phyloP scores from a whole-genome alignment of 2,329 filamentous ascomycete genomes.

The Apiospora marii region DNA sequence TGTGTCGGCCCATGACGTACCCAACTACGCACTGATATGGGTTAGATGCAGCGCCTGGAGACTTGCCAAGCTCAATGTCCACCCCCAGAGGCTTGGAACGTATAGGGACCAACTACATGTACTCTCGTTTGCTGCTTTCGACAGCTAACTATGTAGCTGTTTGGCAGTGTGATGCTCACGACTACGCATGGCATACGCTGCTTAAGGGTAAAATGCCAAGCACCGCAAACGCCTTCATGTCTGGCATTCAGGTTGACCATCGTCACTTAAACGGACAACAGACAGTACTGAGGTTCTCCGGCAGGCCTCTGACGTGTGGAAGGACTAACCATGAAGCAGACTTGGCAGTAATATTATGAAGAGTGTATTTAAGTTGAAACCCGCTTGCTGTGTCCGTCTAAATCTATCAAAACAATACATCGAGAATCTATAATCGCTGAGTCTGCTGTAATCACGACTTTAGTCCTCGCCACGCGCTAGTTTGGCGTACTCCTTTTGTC shows the following conservation, averaged over 20 bases:
- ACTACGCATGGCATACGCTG: no score
- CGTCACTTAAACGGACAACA: background rate
- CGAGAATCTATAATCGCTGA: background rate
- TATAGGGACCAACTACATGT: no score
- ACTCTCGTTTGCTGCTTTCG: no score
- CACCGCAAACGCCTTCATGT: background rate
- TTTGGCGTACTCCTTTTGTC: slow-evolving; percentile 45
- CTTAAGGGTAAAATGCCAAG: no score
- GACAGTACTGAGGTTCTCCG: background rate
- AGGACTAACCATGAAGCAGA: background rate
- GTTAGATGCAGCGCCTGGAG: no score
- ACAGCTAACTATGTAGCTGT: no score
- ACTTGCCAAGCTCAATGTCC: no score
- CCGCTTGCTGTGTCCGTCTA: slow-evolving; percentile 8
- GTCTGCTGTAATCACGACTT: background rate
- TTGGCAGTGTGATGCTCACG: no score
- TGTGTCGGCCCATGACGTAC: no score
- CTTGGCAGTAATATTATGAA: background rate
- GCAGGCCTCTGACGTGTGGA: background rate
- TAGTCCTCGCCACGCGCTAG: slow-evolving; percentile 13
- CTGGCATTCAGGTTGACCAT: background rate
- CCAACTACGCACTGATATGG: background rate
- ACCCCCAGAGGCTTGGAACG: no score
- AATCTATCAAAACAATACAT: background rate
- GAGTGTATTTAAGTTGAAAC: background rate